phyloP scores from a whole-genome alignment of 768 basidiomycete genomes.

The Mycena sanguinolenta region DNA sequence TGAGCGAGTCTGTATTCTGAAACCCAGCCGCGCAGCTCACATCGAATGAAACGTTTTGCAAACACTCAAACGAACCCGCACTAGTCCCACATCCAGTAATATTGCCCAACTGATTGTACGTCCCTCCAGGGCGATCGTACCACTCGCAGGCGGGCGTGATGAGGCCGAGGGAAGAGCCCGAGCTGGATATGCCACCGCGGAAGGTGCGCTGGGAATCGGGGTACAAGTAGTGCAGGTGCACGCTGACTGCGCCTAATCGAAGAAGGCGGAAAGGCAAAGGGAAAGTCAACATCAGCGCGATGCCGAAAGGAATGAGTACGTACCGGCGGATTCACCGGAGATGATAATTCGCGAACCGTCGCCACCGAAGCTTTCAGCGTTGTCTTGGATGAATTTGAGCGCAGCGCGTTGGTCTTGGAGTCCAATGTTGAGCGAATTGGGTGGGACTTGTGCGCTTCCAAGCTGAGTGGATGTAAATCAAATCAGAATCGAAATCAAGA shows the following conservation, averaged over 20 bases:
- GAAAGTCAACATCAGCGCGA: not conserved
- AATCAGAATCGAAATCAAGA: no score
- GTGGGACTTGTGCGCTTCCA: slow-evolving; percentile 8
- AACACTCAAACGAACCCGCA: slow-evolving; percentile 18
- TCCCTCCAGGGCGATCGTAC: slow-evolving; percentile 20
- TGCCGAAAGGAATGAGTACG: not conserved
- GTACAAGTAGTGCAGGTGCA: slow-evolving; percentile 18
- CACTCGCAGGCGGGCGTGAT: slow-evolving; percentile 20
- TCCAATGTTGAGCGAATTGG: slow-evolving; percentile 4
- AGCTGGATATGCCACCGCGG: slow-evolving; percentile 17
- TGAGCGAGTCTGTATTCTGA: no score
- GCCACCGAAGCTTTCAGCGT: slow-evolving; percentile 15
- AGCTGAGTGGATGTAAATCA: slow-evolving; percentile 10
- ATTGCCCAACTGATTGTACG: slow-evolving; percentile 15
- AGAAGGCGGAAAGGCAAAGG: no score
- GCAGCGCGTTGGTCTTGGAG: slow-evolving; percentile 23
- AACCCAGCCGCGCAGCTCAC: not conserved
- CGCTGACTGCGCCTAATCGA: slow-evolving; percentile 11
- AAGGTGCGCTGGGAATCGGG: slow-evolving; percentile 8
- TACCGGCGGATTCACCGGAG: not conserved
- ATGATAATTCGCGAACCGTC: slow-evolving; percentile 26
- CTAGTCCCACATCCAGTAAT: slow-evolving; percentile 12
- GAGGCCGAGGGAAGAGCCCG: slow-evolving; percentile 7
- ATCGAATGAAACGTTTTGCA: slow-evolving; percentile 19
- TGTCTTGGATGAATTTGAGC: slow-evolving; percentile 23